These are phyloP conservation scores for Odonthalia washingtoniensis DNA, from an alignment of 31 red algal genomes.

Conservation along the genomic window DNA sequence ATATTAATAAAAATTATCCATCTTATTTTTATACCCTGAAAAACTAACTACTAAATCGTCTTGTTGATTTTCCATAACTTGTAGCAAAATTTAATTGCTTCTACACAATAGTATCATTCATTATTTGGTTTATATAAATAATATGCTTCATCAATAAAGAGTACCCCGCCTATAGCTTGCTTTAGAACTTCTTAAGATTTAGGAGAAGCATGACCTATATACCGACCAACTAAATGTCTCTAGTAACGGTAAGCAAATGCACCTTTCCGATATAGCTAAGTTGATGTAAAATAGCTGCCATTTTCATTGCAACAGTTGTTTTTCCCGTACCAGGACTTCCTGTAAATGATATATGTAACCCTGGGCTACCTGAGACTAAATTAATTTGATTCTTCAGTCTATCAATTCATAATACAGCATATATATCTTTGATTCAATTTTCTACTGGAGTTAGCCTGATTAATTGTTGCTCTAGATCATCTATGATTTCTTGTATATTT, in stretches of 20 bases:
- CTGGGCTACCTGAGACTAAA: slow-evolving; percentile 61
- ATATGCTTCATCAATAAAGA: slow-evolving; percentile 96
- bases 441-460: slow-evolving; percentile 90
- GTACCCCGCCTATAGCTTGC: slow-evolving; percentile 84
- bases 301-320: slow-evolving; percentile 97
- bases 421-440: slow-evolving; percentile 88
- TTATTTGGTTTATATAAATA: slow-evolving; percentile 96
- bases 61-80: slow-evolving; percentile 91
- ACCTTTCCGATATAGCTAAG: slow-evolving; percentile 83
- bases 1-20: slow-evolving; percentile 91
- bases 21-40: slow-evolving; percentile 89
- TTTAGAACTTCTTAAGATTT: slow-evolving; percentile 98
- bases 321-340: slow-evolving; percentile 95
- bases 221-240: slow-evolving; percentile 98
- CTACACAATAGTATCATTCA: slow-evolving; percentile 92
- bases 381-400: slow-evolving; percentile 78
- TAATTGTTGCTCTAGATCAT: slow-evolving; percentile 75
- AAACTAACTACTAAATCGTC: slow-evolving; percentile 83
- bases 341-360: slow-evolving; percentile 96
- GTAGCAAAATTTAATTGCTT: slow-evolving; percentile 92
- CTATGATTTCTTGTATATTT: neutral
- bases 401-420: slow-evolving; percentile 91
- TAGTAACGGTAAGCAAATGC: slow-evolving; percentile 83
- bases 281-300: slow-evolving; percentile 84
- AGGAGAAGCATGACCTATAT: slow-evolving; percentile 95